Evolutionary conservation across 306 rosid species (phyloP), one percentile per base, ranked within the genome.

Genomic region (Pterocarpus santalinus): DNA sequence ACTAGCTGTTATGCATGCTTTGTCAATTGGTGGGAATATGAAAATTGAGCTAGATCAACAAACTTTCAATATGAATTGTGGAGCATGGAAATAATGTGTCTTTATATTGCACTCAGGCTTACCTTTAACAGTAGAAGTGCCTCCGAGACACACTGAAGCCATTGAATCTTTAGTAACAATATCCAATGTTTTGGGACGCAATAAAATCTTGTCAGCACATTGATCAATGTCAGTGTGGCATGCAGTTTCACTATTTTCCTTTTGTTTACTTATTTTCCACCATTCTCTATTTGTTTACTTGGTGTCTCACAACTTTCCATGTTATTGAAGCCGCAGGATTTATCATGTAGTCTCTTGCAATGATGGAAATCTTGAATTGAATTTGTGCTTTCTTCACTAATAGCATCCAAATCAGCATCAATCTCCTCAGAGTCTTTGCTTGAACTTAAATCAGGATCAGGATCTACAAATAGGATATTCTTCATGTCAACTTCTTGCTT

Each of bases 401-500:
- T 22, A 22, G 28, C 28, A 22, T 22, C 28, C 28, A 22, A 22
- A 22, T 22, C 28, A 22, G 28, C 1, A 22, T 22, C 28, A 22
- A 22, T 22, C 28, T 22, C 28, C 28, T 22, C 28, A 22, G 28
- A 75, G 44, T 39, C 4, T 39, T 5, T 39, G 44, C 7, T 39
- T 39, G 44, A 39, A 39, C 7, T 7, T 39, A 63, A 22, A 22
- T 62, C 68, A 17, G 4, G 32, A 51, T 76, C 49, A 63, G 86
- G 82, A 38, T 83, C 82, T 63, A 32, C 64, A 58, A 77, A 72
- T 12, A 33, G 43, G 46, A 83, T 34, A 73, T 73, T 52, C 10
- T 73, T 33, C 49, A 64, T 32, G 77, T 70, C 41, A 70, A 65
- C 5, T 52, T 63, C 78, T 43, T 70, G 61, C 58, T 52, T 75